Conservation (phyloP, 2,329 filamentous ascomycete genomes). For the Xylariaceae sp. region DNA sequence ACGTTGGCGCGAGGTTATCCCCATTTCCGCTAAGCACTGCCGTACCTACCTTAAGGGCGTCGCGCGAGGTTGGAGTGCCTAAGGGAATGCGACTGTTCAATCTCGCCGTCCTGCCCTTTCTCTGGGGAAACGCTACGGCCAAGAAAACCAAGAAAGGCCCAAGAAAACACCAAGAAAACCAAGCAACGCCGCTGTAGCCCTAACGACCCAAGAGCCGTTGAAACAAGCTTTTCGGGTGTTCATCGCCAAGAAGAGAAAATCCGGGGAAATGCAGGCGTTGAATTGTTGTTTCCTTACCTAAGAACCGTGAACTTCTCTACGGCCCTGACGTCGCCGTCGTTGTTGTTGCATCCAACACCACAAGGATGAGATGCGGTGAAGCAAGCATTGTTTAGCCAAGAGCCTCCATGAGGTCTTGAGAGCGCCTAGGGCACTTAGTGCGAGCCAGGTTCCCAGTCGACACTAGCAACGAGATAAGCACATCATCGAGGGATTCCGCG, state of each 20-base stretch:
- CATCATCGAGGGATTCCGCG: neutral
- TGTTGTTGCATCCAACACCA: neutral
- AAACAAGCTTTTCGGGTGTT: constrained; percentile 16
- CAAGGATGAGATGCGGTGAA: neutral
- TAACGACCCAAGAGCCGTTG: neutral
- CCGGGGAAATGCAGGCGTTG: constrained; percentile 2
- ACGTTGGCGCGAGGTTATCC: neutral
- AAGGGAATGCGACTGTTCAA: neutral
- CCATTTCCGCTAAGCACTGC: neutral
- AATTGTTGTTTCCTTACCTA: neutral
- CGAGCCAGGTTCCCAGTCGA: neutral
- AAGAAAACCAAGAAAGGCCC: constrained; percentile 15
- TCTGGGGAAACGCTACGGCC: constrained; percentile 7
- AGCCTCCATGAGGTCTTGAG: neutral
- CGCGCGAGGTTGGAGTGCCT: neutral
- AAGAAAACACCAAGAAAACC: constrained; percentile 12
- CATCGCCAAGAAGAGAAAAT: constrained; percentile 8
- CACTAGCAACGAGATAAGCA: neutral
- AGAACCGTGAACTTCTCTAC: neutral
- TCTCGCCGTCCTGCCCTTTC: neutral
- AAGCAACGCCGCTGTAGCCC: constrained; percentile 5
- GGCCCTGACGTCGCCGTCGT: neutral
- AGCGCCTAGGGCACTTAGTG: neutral
- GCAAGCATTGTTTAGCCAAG: neutral
- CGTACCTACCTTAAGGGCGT: neutral